Evolutionary conservation across 495 filamentous ascomycete species (phyloP).

Genomic region (Choiromyces venosus): DNA sequence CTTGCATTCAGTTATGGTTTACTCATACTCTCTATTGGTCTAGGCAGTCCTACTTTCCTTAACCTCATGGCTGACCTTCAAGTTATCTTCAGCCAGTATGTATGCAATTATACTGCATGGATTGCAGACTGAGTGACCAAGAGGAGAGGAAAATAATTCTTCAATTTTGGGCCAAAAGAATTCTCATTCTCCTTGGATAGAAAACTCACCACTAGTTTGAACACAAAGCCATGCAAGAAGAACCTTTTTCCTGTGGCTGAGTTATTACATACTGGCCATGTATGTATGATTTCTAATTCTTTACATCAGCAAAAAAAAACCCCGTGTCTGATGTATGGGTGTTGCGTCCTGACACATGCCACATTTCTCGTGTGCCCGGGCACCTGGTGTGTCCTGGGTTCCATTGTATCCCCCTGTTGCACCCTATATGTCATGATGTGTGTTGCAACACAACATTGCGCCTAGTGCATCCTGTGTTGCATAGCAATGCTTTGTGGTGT

Average conservation of each 20-base stretch:
- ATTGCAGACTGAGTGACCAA: background rate
- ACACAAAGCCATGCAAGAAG: background rate
- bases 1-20: no score
- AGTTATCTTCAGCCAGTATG: background rate
- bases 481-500: no score
- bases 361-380: no score
- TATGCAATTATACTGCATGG: background rate
- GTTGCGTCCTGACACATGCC: no score
- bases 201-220: background rate
- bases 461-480: no score
- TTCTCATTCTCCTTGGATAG: background rate
- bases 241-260: background rate
- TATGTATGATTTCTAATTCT: background rate
- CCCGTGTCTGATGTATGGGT: no score
- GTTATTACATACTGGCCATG: background rate
- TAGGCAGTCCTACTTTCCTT: background rate
- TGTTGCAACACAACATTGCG: no score
- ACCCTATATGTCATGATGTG: no score
- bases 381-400: no score
- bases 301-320: no score
- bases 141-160: background rate
- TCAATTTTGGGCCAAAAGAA: background rate
- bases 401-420: no score
- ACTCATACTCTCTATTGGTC: no score
- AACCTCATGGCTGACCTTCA: background rate